Conservation (phyloP, 306 rosid species). For the Cucumis melo region DNA sequence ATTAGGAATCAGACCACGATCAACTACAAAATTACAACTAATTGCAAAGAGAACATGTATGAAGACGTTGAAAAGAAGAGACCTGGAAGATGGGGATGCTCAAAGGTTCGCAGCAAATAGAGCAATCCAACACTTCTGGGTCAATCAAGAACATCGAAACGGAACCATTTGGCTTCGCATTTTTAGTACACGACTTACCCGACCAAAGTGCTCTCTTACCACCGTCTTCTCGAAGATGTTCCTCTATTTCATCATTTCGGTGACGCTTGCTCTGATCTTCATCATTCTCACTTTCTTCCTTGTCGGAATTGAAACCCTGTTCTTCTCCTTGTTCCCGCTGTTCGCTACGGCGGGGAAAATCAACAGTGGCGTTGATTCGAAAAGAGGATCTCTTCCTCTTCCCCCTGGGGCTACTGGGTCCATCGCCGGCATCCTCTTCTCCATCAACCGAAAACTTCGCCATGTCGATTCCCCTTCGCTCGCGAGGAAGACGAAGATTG, state of each 20-base stretch:
- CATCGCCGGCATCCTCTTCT: neutral
- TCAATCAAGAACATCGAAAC: slow-evolving; percentile 21
- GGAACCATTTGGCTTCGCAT: neutral
- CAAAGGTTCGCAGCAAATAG: slow-evolving; percentile 43
- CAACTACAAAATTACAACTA: neutral
- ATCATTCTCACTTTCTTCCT: neutral
- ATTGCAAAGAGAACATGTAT: neutral
- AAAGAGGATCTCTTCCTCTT: neutral
- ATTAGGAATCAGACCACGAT: neutral
- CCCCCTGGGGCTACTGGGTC: neutral
- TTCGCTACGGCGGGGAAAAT: neutral
- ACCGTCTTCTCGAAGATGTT: neutral
- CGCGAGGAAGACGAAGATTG: neutral
- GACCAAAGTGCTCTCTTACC: neutral
- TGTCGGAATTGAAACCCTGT: neutral
- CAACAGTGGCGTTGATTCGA: neutral
- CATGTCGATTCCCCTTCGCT: neutral
- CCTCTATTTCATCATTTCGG: neutral
- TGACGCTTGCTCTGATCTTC: neutral
- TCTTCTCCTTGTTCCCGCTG: neutral
- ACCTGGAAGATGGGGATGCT: slow-evolving; percentile 43
- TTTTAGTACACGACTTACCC: neutral
- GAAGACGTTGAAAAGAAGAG: neutral
- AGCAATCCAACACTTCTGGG: slow-evolving; percentile 52
- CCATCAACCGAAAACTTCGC: slow-evolving; percentile 5